These are phyloP conservation scores for Alisma plantagoaquatica DNA, from an alignment of 106 monocot species.

Conservation along the genomic window DNA sequence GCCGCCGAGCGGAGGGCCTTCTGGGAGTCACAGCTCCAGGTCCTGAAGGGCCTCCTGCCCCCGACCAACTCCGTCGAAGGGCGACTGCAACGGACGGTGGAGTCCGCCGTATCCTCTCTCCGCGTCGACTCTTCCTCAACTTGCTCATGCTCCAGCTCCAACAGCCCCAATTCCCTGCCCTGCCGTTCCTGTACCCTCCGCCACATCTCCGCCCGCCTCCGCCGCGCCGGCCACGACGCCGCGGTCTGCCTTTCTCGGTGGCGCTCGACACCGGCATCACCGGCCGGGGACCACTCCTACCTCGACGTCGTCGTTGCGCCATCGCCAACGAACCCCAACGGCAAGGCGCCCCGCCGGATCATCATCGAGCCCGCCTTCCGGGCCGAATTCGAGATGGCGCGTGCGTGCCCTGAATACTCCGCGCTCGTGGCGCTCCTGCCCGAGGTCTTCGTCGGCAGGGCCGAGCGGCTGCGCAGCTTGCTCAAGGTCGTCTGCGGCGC, in stretches of 20 bases:
- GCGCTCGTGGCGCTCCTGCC: constrained; percentile 49
- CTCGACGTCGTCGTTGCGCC: constrained; percentile 48
- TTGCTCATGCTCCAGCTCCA: not conserved
- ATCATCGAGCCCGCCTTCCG: constrained; percentile 70
- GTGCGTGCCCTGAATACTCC: constrained; percentile 52
- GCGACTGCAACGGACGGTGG: constrained; percentile 24
- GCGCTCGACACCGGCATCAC: constrained; percentile 5
- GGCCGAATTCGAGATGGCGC: constrained; percentile 75
- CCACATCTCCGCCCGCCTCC: constrained; percentile 20
- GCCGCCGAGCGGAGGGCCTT: constrained; percentile 26
- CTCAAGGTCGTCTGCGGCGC: constrained; percentile 68
- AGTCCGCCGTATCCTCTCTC: constrained; percentile 25
- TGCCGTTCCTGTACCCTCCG: constrained; percentile 1
- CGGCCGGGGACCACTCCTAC: constrained; percentile 74
- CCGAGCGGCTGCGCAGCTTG: constrained; percentile 41
- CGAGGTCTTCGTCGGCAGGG: constrained; percentile 72
- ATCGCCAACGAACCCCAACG: constrained; percentile 14
- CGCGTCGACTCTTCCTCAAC: not conserved
- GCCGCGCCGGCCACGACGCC: constrained; percentile 46
- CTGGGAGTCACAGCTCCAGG: constrained; percentile 51
- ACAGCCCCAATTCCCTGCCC: not conserved
- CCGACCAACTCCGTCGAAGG: constrained; percentile 38
- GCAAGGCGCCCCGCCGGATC: constrained; percentile 26
- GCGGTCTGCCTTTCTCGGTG: constrained; percentile 76
- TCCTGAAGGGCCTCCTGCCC: constrained; percentile 29